Conservation (phyloP, 305 asterid species). For the Galium porrigens region DNA sequence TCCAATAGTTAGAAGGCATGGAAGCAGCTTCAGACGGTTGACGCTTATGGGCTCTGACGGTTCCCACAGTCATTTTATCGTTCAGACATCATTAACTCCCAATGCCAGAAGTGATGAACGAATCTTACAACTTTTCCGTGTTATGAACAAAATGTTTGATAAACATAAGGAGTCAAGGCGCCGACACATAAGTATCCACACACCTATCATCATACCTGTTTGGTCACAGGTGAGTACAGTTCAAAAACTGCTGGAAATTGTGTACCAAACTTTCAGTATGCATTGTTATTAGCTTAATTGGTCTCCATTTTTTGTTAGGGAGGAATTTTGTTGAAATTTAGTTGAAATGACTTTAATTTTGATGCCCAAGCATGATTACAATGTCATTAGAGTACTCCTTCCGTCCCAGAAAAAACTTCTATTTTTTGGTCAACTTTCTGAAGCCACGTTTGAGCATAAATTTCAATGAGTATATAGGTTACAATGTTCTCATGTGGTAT, state of each 20-base stretch:
- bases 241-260: background rate
- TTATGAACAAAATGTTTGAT: constrained; percentile 94
- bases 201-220: constrained; percentile 94
- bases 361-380: background rate
- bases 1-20: constrained; percentile 96
- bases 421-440: too few relatives aligned
- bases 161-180: constrained; percentile 97
- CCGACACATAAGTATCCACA: constrained; percentile 88
- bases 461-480: too few relatives aligned
- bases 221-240: constrained; percentile 81
- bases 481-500: too few relatives aligned
- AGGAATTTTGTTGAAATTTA: background rate
- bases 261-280: background rate
- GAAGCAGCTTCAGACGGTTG: constrained; percentile 97
- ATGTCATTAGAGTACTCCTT: background rate
- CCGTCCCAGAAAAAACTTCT: too few relatives aligned
- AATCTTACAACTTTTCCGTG: constrained; percentile 95
- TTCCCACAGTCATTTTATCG: constrained; percentile 94
- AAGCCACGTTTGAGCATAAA: too few relatives aligned
- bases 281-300: background rate
- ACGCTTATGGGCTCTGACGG: constrained; percentile 97
- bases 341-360: background rate
- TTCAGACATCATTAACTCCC: constrained; percentile 96
- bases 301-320: background rate
- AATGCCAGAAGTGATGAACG: constrained; percentile 99